Evolutionary conservation across 345 rosid species (phyloP).

Genomic region (Mallotus nudiflorus): DNA sequence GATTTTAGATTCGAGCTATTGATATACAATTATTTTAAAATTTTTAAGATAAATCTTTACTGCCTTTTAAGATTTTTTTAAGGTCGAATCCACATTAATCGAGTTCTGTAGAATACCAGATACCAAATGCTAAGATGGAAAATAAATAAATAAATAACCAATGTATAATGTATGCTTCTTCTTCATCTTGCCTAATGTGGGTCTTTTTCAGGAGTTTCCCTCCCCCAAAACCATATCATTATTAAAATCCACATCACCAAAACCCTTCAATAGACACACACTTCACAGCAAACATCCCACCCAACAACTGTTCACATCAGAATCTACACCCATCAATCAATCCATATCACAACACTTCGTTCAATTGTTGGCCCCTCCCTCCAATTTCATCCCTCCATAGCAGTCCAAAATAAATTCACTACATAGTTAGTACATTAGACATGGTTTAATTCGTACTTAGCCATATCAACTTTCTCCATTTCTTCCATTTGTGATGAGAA

Average conservation of each 20-base stretch:
- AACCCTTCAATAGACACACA: not conserved
- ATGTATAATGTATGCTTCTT: not conserved
- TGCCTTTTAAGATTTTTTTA: no score
- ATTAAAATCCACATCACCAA: constrained; percentile 27
- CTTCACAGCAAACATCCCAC: not conserved
- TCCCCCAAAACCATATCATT: constrained; percentile 22
- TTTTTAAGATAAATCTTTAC: no score
- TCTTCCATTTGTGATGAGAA: no score
- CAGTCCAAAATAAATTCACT: not conserved
- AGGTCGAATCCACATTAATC: no score
- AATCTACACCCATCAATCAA: constrained; percentile 18
- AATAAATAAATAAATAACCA: not conserved
- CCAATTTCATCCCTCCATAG: not conserved
- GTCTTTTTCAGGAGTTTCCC: constrained; percentile 29
- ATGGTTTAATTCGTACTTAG: no score
- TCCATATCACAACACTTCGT: constrained; percentile 6
- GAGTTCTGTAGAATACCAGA: no score
- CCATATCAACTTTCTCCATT: no score
- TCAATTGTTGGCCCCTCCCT: constrained; percentile 15
- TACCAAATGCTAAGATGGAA: no score
- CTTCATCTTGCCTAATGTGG: not conserved
- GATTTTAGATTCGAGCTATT: no score
- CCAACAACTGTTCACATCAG: constrained; percentile 12
- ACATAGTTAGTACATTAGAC: no score
- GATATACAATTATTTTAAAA: no score